phyloP scores from a whole-genome alignment of 1,284 basidiomycete species.

The Xanthoconium separans region DNA sequence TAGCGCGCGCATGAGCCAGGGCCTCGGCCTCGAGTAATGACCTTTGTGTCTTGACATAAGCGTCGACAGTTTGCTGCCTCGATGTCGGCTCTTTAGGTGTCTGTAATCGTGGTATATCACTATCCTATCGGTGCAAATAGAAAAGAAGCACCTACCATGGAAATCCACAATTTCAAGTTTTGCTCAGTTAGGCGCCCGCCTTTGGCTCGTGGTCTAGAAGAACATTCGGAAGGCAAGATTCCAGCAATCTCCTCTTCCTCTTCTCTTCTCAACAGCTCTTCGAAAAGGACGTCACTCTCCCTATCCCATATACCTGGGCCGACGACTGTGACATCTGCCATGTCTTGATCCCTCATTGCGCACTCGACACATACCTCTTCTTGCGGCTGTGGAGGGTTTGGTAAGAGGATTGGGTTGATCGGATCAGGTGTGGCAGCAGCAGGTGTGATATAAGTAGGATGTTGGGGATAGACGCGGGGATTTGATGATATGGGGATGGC shows the following conservation, averaged over 20 bases:
- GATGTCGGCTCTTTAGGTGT: constrained; percentile 79
- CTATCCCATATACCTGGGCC: constrained; percentile 90
- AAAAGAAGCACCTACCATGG: constrained; percentile 59
- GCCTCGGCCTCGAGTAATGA: constrained; percentile 73
- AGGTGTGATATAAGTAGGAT: constrained; percentile 72
- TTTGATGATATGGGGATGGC: constrained; percentile 59
- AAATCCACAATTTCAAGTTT: constrained; percentile 85
- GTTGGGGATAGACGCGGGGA: constrained; percentile 67
- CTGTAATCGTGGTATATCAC: constrained; percentile 36
- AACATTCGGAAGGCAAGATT: constrained; percentile 43
- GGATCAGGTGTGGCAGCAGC: constrained; percentile 48
- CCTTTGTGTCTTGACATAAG: constrained; percentile 71
- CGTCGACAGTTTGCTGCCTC: constrained; percentile 67
- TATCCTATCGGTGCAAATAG: constrained; percentile 4
- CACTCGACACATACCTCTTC: constrained; percentile 96
- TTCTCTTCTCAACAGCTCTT: constrained; percentile 79
- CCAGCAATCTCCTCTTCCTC: constrained; percentile 62
- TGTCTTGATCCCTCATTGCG: constrained; percentile 98
- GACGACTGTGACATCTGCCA: constrained; percentile 92
- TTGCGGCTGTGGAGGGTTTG: constrained; percentile 46
- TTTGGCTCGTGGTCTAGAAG: constrained; percentile 56
- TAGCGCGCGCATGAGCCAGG: constrained; percentile 67
- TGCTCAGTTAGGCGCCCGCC: constrained; percentile 77
- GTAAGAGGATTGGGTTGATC: constrained; percentile 58
- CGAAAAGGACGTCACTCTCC: constrained; percentile 80